These are phyloP conservation scores for Aspergillus jensenii DNA, from an alignment of 2,329 filamentous ascomycete genomes.

Conservation along the genomic window DNA sequence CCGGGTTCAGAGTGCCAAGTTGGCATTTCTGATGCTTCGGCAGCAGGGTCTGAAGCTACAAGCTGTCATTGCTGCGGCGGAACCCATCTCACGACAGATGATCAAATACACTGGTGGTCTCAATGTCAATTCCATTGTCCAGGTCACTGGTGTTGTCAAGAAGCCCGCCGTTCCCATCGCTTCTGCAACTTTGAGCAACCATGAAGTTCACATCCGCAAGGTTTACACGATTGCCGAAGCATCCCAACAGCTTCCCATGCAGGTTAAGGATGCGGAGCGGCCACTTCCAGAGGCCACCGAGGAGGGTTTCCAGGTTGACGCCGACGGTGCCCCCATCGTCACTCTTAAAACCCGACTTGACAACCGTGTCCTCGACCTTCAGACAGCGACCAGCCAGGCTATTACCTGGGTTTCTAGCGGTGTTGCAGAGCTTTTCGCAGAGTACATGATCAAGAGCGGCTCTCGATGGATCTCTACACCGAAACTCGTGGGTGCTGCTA, in stretches of 20 bases:
- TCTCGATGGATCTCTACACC: constrained; percentile 88
- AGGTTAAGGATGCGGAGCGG: constrained; percentile 54
- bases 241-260: constrained; percentile 60
- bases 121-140: constrained; percentile 76
- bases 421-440: constrained; percentile 69
- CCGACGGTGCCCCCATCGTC: constrained; percentile 65
- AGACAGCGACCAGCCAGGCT: constrained; percentile 86
- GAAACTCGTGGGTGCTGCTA: constrained; percentile 83
- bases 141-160: constrained; percentile 77
- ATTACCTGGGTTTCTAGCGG: constrained; percentile 71
- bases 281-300: constrained; percentile 46
- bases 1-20: constrained; percentile 83
- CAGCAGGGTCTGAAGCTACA: constrained; percentile 79
- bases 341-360: constrained; percentile 81
- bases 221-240: constrained; percentile 73
- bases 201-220: constrained; percentile 86
- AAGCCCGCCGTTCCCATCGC: constrained; percentile 85
- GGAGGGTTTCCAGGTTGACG: constrained; percentile 50
- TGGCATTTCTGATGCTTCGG: constrained; percentile 84
- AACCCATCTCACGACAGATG: constrained; percentile 76
- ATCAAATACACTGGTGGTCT: constrained; percentile 83
- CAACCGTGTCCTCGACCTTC: constrained; percentile 90
- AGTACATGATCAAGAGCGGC: constrained; percentile 72
- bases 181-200: constrained; percentile 74
- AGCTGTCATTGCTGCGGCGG: constrained; percentile 68